phyloP scores from a whole-genome alignment of 345 rosid genomes.

The Brassica incana region DNA sequence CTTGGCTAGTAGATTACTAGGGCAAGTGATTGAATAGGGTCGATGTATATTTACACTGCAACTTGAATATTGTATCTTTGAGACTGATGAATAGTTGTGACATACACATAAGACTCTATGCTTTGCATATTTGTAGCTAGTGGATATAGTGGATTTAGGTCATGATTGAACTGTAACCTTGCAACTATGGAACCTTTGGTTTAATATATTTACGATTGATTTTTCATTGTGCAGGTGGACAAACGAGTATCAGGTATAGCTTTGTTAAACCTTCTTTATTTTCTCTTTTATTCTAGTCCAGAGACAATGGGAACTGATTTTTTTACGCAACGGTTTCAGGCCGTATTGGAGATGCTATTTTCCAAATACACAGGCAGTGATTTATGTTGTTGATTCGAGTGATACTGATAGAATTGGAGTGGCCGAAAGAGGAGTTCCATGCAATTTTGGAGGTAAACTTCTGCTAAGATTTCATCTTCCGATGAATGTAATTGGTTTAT shows the following conservation, averaged over 20 bases:
- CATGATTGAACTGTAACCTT: neutral
- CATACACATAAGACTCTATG: neutral
- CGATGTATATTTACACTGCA: neutral
- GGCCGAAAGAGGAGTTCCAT: slow-evolving; percentile 67
- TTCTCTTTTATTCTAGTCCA: neutral
- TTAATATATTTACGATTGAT: neutral
- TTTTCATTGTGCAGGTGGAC: slow-evolving; percentile 50
- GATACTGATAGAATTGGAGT: slow-evolving; percentile 55
- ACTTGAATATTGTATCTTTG: neutral
- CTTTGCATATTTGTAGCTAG: neutral
- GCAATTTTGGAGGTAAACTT: slow-evolving; percentile 58
- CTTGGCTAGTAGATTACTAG: neutral
- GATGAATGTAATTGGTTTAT: neutral
- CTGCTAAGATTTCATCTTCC: slow-evolving; percentile 11
- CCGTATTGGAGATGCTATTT: slow-evolving; percentile 76
- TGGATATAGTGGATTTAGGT: neutral
- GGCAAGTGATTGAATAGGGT: neutral
- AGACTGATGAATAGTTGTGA: neutral
- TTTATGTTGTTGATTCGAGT: slow-evolving; percentile 65
- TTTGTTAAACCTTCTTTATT: neutral
- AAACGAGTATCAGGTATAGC: slow-evolving; percentile 61
- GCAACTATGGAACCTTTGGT: neutral
- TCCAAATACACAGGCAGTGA: slow-evolving; percentile 50
- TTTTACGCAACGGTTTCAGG: slow-evolving; percentile 36
- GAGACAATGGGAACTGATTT: neutral